Evolutionary conservation across 495 filamentous ascomycete genomes (phyloP).

Genomic region (Neurospora sp.): DNA sequence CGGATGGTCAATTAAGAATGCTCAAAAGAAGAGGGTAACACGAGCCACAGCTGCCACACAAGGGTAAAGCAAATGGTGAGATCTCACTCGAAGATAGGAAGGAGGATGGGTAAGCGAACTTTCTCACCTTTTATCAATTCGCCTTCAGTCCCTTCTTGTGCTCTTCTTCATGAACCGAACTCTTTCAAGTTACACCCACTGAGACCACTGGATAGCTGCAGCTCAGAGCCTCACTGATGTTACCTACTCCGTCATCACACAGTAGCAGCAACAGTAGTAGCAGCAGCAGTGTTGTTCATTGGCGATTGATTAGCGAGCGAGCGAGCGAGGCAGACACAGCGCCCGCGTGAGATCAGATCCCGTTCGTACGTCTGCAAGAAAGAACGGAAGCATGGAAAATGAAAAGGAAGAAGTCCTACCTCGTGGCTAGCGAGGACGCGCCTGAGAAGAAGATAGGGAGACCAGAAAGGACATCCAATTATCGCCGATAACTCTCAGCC

Average conservation of each 20-base stretch:
- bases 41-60: not conserved
- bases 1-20: not conserved
- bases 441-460: not conserved
- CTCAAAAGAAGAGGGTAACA: not conserved
- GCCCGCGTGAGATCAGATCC: not conserved
- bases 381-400: not conserved
- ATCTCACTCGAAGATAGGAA: not conserved
- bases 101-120: not conserved
- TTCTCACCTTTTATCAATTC: not conserved
- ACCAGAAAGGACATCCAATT: not conserved
- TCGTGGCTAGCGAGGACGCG: not conserved
- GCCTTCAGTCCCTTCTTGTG: not conserved
- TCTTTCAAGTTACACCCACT: not conserved
- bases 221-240: not conserved
- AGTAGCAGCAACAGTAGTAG: not conserved
- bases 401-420: not conserved
- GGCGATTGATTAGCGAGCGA: not conserved
- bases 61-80: not conserved
- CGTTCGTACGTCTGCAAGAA: not conserved
- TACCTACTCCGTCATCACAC: not conserved
- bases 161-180: not conserved
- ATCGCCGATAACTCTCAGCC: not conserved
- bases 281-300: not conserved
- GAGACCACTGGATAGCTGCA: not conserved
- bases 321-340: not conserved